Base-by-base conservation (phyloP, 2,329 filamentous ascomycete genomes). In the Fusarium musae region DNA sequence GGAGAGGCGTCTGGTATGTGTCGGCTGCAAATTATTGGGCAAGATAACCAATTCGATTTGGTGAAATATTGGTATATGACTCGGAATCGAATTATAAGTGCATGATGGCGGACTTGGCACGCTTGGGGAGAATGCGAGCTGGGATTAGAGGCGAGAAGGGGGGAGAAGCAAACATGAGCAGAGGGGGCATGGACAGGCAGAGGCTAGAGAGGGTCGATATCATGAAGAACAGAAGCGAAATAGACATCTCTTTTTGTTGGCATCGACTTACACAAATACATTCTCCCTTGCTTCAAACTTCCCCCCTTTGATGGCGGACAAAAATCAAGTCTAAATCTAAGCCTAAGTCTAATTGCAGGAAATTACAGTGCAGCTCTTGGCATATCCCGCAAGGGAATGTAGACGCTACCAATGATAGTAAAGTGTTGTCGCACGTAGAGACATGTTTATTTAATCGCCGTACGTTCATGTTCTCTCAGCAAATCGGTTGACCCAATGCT, bases 1-100 rank as follows among this genome's bases (percentile, higher is more conserved):
- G 52, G 59, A 70, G 37, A 60, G 66, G 53, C 66, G 67, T 34
- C 67, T 70, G 67, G 67, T 40, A 70, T 70, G 66, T 54, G 49
- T 26, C 21, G 12, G 44, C 30, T 21, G 26, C 46, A 13, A 36
- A 43, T 43, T 64, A 39, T 64, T 66, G 37, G 39, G 12, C 30
- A 39, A 59, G 23, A 70, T 42, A 26, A 13, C 36, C 21, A 32
- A 52, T 23, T 30, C 40, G 16, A 26, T 42, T 39, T 39, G 37
- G 39, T 65, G 59, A 40, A 66, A 70, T 70, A 32, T 54, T 54
- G 37, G 19, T 28, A 26, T 37, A 39, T 69, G 66, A 59, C 28
- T 64, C 30, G 37, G 28, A 46, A 16, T 28, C 52, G 37, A n/a
- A 13, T 56, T 46, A 63, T 23, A 46, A 26, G 17, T 23, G 6